Conservation (phyloP, 2,329 filamentous ascomycete species). For the Cladophialophora chaetospira region DNA sequence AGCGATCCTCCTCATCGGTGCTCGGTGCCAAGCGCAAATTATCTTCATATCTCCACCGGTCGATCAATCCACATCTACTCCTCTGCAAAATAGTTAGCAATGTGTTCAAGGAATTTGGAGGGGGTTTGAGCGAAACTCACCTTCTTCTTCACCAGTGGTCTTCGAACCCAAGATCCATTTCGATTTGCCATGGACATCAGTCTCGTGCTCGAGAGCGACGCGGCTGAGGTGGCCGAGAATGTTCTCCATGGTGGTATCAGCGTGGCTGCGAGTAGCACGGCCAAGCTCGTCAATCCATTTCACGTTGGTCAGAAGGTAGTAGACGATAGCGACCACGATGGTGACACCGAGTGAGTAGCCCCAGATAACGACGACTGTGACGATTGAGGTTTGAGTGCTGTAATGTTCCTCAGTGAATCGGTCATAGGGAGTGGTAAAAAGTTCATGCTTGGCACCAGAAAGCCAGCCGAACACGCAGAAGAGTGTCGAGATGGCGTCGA, state of each 20-base stretch:
- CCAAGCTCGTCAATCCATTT: conserved; percentile 53
- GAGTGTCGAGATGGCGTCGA: conserved; percentile 71
- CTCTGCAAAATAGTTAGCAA: conserved; percentile 14
- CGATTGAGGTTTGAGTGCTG: conserved; percentile 46
- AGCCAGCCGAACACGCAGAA: conserved; percentile 78
- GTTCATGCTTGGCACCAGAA: conserved; percentile 53
- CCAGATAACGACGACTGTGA: conserved; percentile 57
- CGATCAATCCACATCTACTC: conserved; percentile 15
- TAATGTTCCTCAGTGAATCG: conserved; percentile 27
- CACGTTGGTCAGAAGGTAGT: conserved; percentile 52
- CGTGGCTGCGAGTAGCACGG: conserved; percentile 53
- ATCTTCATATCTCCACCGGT: conserved; percentile 12
- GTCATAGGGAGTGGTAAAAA: conserved; percentile 41
- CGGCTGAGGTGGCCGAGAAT: conserved; percentile 55
- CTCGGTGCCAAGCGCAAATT: conserved; percentile 10
- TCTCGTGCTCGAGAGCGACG: conserved; percentile 55
- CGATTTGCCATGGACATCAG: conserved; percentile 48
- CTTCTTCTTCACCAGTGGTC: conserved; percentile 47
- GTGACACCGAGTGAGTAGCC: conserved; percentile 56
- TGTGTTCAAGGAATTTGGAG: neutral
- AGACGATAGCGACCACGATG: conserved; percentile 55
- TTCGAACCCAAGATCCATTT: conserved; percentile 48
- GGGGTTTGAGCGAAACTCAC: conserved; percentile 37
- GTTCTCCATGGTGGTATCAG: conserved; percentile 58
- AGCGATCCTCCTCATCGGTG: neutral